Conservation (phyloP, 176 grass and related monocot genomes). For the Oryza australiensis region DNA sequence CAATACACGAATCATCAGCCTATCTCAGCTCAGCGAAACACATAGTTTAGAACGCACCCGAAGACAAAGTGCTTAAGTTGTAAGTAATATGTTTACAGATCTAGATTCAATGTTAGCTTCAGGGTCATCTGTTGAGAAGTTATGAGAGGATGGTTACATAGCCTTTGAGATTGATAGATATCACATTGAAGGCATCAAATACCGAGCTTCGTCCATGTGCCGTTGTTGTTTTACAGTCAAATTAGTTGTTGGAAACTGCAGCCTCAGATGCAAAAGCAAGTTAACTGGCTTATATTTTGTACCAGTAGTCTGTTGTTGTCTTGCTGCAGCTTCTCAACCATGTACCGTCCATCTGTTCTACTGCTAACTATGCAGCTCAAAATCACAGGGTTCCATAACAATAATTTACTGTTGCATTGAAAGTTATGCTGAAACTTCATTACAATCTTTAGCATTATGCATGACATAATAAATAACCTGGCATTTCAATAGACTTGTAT, state of each 20-base stretch:
- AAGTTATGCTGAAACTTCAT: not conserved
- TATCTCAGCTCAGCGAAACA: too few relatives aligned
- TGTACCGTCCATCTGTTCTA: not conserved
- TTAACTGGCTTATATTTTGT: not conserved
- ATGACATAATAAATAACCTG: not conserved
- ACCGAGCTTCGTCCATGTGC: not conserved
- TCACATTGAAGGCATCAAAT: not conserved
- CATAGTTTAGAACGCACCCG: too few relatives aligned
- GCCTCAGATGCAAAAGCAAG: not conserved
- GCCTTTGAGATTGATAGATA: not conserved
- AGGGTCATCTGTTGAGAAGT: not conserved
- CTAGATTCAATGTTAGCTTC: not conserved
- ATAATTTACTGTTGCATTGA: not conserved
- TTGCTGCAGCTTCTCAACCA: slow-evolving; percentile 5
- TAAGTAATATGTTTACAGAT: not conserved
- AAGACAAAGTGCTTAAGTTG: not conserved
- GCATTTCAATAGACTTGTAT: not conserved
- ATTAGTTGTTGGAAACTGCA: not conserved
- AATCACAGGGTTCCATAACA: not conserved
- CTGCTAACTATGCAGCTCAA: not conserved
- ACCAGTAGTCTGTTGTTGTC: not conserved
- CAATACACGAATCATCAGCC: too few relatives aligned
- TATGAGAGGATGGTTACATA: not conserved
- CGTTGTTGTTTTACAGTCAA: not conserved
- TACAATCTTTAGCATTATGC: not conserved